These are phyloP conservation scores for Pachysandra terminalis DNA, from an alignment of 164 flowering plant species.

Conservation along the genomic window DNA sequence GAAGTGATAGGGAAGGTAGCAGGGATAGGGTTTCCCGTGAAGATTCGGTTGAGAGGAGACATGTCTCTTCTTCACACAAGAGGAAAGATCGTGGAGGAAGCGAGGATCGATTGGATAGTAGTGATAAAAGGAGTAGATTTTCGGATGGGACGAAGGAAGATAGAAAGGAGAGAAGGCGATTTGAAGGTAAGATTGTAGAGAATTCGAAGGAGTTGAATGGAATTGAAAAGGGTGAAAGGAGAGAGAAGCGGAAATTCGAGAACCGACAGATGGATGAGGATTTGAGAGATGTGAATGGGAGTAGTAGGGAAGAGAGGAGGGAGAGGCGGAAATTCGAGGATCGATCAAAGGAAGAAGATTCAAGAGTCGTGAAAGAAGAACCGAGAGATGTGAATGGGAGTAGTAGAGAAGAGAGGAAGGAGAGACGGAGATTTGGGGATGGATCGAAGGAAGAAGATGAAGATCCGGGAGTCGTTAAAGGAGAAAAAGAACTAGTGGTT, in stretches of 20 bases:
- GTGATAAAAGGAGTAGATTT: slow-evolving; percentile 47
- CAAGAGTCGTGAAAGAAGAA: slow-evolving; percentile 11
- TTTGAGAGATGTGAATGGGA: slow-evolving; percentile 4
- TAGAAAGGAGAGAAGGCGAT: slow-evolving; percentile 33
- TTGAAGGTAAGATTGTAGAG: slow-evolving; percentile 21
- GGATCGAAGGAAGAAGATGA: slow-evolving; percentile 23
- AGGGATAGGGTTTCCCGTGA: slow-evolving; percentile 21
- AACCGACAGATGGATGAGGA: slow-evolving; percentile 12
- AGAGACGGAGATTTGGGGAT: slow-evolving; percentile 39
- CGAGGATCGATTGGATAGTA: slow-evolving; percentile 37
- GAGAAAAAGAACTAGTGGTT: slow-evolving; percentile 6
- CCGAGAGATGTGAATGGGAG: slow-evolving; percentile 10
- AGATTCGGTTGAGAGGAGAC: slow-evolving; percentile 22
- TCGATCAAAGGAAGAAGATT: slow-evolving; percentile 24
- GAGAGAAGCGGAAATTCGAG: slow-evolving; percentile 9
- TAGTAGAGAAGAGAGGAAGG: slow-evolving; percentile 20
- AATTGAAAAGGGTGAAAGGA: slow-evolving; percentile 6
- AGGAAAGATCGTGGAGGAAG: slow-evolving; percentile 62
- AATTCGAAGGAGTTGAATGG: slow-evolving; percentile 21
- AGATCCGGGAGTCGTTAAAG: slow-evolving; percentile 9
- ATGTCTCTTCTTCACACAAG: slow-evolving; percentile 32
- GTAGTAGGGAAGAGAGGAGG: slow-evolving; percentile 16
- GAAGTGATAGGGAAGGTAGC: slow-evolving; percentile 26
- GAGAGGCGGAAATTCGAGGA: slow-evolving; percentile 42
- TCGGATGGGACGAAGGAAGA: slow-evolving; percentile 26